Percentiles rank a stretch among this genome's conserved stretches.
Conservation (phyloP, 768 basidiomycete species). For the Pleurotus salmoneostramineus region DNA sequence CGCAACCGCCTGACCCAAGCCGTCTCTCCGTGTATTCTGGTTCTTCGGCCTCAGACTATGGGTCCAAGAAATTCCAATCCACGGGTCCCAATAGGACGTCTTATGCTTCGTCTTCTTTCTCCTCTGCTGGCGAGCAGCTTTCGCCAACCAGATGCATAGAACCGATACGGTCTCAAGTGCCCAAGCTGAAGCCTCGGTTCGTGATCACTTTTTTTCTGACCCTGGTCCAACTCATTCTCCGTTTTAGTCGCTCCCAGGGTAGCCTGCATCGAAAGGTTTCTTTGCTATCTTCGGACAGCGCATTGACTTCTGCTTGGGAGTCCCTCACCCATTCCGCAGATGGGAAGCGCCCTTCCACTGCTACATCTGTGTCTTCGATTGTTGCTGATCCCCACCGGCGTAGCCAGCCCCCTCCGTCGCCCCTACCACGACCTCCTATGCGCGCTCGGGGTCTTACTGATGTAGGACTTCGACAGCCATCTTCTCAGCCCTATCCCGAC, state of each 20-base stretch:
- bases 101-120: constrained; percentile 54
- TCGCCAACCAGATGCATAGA: neutral
- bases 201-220: neutral
- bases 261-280: constrained; percentile 23
- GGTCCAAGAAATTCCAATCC: constrained; percentile 34
- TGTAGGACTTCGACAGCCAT: constrained; percentile 21
- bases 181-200: constrained; percentile 14
- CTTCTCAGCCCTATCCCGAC: constrained; percentile 26
- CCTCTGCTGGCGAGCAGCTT: neutral
- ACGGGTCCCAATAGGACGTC: constrained; percentile 42
- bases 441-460: constrained; percentile 51
- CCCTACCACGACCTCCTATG: constrained; percentile 32
- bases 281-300: constrained; percentile 15
- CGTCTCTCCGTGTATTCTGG: constrained; percentile 53
- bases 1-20: constrained; percentile 37
- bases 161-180: neutral
- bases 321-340: constrained; percentile 10
- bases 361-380: neutral
- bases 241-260: constrained; percentile 22
- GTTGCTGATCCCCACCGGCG: constrained; percentile 22
- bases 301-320: constrained; percentile 20
- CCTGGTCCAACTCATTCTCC: neutral
- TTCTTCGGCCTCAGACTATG: constrained; percentile 41
- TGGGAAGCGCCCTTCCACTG: neutral
- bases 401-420: constrained; percentile 27